A percentile compares a stretch with the other conserved stretches of the same genome.
Conservation (phyloP, 768 basidiomycete genomes). For the Lentinus tigrinus region DNA sequence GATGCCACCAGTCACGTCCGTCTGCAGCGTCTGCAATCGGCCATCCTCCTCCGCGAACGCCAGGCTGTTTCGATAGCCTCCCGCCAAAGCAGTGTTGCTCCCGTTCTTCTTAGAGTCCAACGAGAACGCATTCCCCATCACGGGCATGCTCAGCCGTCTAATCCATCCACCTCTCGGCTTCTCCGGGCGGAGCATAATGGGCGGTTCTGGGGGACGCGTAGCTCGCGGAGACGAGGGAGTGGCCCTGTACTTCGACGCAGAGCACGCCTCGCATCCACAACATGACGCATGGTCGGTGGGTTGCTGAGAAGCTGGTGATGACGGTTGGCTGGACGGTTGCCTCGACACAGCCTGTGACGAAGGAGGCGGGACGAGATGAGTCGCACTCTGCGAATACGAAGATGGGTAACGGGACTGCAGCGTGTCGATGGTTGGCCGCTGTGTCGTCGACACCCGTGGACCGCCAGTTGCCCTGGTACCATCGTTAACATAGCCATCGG, state of each 20-base stretch:
- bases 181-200: slow-evolving; percentile 47
- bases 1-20: slow-evolving; percentile 34
- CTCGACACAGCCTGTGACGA: slow-evolving; percentile 8
- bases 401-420: slow-evolving; percentile 18
- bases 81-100: slow-evolving; percentile 20
- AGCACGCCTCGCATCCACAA: slow-evolving; percentile 68
- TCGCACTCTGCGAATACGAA: slow-evolving; percentile 40
- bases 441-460: slow-evolving; percentile 18
- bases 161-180: slow-evolving; percentile 74
- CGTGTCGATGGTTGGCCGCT: slow-evolving; percentile 8
- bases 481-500: slow-evolving; percentile 29
- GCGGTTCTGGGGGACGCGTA: slow-evolving; percentile 42
- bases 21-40: slow-evolving; percentile 34
- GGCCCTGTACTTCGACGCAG: slow-evolving; percentile 52
- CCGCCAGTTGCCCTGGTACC: slow-evolving; percentile 28
- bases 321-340: slow-evolving; percentile 25
- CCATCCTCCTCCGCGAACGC: slow-evolving; percentile 49
- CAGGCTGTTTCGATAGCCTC: slow-evolving; percentile 23
- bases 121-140: slow-evolving; percentile 53
- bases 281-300: slow-evolving; percentile 52
- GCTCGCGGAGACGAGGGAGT: slow-evolving; percentile 32
- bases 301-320: slow-evolving; percentile 23
- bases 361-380: slow-evolving; percentile 40
- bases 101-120: slow-evolving; percentile 47
- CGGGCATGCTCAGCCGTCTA: slow-evolving; percentile 74